Evolutionary conservation across 352 stramenopile genomes (phyloP).

Genomic region (Globisporangium sylvaticum): DNA sequence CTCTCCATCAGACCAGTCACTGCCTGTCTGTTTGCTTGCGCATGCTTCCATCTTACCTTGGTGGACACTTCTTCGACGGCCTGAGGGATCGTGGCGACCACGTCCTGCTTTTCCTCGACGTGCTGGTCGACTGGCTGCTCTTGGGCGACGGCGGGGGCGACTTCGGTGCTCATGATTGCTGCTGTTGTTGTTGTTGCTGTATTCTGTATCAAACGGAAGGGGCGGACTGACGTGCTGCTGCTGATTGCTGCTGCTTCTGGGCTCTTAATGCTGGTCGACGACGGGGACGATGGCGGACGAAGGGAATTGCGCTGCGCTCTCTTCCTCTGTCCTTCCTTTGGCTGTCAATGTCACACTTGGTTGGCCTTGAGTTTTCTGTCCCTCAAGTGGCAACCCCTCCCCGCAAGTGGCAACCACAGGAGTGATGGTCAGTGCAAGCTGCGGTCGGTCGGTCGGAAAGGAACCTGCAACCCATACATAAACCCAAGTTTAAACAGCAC

Average conservation of each 20-base stretch:
- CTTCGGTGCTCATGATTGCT: slow-evolving; percentile 39
- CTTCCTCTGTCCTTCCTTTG: slow-evolving; percentile 9
- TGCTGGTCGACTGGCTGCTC: slow-evolving; percentile 27
- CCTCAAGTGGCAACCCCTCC: slow-evolving; percentile 7
- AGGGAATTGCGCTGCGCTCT: slow-evolving; percentile 7
- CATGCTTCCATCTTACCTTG: slow-evolving; percentile 36
- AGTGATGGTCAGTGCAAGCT: background rate
- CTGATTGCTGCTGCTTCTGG: background rate
- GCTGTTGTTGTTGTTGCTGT: slow-evolving; percentile 6
- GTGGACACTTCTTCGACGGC: slow-evolving; percentile 44
- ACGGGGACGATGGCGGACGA: slow-evolving; percentile 1
- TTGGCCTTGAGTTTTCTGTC: slow-evolving; percentile 21
- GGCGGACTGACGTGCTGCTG: background rate
- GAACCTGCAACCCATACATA: background rate
- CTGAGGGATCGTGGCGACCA: slow-evolving; percentile 28
- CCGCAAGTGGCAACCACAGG: slow-evolving; percentile 2
- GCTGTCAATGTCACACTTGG: slow-evolving; percentile 17
- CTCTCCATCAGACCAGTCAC: background rate
- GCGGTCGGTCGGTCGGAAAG: slow-evolving; percentile 1
- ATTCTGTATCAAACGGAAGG: slow-evolving; percentile 5
- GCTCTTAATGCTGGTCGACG: background rate
- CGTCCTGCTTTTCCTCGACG: slow-evolving; percentile 27
- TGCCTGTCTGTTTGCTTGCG: background rate
- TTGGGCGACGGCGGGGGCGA: slow-evolving; percentile 13
- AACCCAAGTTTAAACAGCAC: background rate